Evolutionary conservation across 169 alveolate genomes (phyloP).

Genomic region (Cryptosporidium ubiquitum): DNA sequence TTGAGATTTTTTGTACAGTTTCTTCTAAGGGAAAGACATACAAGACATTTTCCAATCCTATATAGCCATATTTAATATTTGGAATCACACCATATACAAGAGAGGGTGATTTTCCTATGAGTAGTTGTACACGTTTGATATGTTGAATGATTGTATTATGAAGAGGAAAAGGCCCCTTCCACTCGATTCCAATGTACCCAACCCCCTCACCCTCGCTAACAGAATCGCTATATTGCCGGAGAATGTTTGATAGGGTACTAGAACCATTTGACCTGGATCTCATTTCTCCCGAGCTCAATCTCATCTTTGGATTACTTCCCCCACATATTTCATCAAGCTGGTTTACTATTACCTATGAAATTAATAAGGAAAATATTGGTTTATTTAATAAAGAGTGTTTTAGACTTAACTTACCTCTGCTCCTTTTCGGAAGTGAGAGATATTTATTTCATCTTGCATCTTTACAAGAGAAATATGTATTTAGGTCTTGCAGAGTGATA

Average conservation of each 20-base stretch:
- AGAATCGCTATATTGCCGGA: slow-evolving; percentile 46
- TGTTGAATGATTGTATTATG: slow-evolving; percentile 35
- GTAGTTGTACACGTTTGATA: slow-evolving; percentile 31
- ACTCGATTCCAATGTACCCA: slow-evolving; percentile 67
- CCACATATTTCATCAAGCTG: slow-evolving; percentile 58
- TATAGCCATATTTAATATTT: slow-evolving; percentile 37
- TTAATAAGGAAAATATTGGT: neutral
- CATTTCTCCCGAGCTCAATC: neutral
- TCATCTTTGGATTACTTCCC: slow-evolving; percentile 41
- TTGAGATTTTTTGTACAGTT: neutral
- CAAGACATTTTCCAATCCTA: slow-evolving; percentile 45
- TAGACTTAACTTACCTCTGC: slow-evolving; percentile 68
- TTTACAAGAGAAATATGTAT: neutral
- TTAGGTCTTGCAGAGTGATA: neutral
- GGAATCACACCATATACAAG: slow-evolving; percentile 40
- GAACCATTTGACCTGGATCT: slow-evolving; percentile 3
- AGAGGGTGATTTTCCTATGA: slow-evolving; percentile 56
- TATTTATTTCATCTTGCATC: slow-evolving; percentile 47
- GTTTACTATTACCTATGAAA: slow-evolving; percentile 6
- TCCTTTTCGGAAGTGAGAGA: slow-evolving; percentile 57
- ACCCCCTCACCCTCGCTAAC: slow-evolving; percentile 51
- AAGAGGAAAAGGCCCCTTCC: slow-evolving; percentile 71
- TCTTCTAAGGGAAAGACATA: slow-evolving; percentile 47
- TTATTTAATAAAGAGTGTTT: neutral
- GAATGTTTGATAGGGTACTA: slow-evolving; percentile 34